Evolutionary conservation across 192 early-diverging fungal genomes (phyloP), one percentile per base, ranked within the genome.

Genomic region (Coemansia sp.): DNA sequence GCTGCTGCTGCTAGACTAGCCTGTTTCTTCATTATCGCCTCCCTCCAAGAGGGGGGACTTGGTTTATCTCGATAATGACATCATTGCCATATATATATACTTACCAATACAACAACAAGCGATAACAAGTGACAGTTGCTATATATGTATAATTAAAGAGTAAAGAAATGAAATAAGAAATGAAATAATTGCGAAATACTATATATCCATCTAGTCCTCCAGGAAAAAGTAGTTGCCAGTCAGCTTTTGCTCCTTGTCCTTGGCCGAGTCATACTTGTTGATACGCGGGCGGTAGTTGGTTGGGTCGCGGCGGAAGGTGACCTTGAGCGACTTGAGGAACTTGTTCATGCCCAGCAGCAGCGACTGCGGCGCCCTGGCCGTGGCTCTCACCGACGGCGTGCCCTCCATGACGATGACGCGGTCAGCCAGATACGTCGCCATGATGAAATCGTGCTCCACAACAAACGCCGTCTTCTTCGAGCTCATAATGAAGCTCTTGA

Each of bases 371-470:
- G 86, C 86, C 67, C 87, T 89, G 37, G 97, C 97, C 51, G 51
- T 77, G 31, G 96, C 97, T 36, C 90, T 68, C 37, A 95, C 86
- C 1, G 93, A 93, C n/a, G 97, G 94, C 59, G 65, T 84, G 77
- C 96, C 97, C 11, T 94, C 94, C 80, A 95, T 97, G 9, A 98
- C 95, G 74, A 98, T 91, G 22, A 97, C 96, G 78, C 94, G 89
- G 76, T 97, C 95, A 32, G 97, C 97, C 61, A 98, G 84, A 71
- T 98, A 98, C 6, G 96, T 97, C 10, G 94, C 95, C 97, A 98
- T 98, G 75, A 96, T 96, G 75, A 98, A 97, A 86, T 98, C 96
- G 90, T 96, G 96, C 90, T 98, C 96, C 56, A 98, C 96, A 43
- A 98, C 89, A 78, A 98, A 98, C 25, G 96, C 97, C 9, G 97